Evolutionary conservation across 2,329 filamentous ascomycete genomes (phyloP), one percentile per base, ranked within the genome.

Genomic region (Phialocephala sp.): DNA sequence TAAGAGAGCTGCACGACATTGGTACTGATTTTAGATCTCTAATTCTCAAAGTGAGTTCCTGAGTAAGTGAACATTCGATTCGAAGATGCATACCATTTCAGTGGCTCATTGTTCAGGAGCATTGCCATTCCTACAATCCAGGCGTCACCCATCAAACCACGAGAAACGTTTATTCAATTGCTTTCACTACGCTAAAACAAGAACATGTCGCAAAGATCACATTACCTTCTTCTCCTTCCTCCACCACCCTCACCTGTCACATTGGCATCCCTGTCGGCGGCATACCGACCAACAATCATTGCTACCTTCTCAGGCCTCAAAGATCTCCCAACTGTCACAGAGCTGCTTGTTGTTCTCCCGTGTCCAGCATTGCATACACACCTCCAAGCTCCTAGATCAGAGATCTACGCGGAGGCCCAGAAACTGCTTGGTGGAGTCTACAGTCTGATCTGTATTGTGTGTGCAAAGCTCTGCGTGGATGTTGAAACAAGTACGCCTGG

Each of bases 401-500:
- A 72, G 32, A 64, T 76, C n/a, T 97, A 93, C 84, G 75, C 83
- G 39, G 79, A 84, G n/a, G 85, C 89, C 0, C 93, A 97, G 77
- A 82, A 84, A n/a, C 82, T 94, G 5, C 79, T 97, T 24, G 91
- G 91, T 2, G 86, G 86, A 32, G 76, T 96, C 27, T 98, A 98
- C 82, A 88, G 89, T 72, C 84, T 97, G 59, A 81, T 95, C 63
- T 90, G 90, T 39, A 80, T 89, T 55, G 82, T 92, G n/a, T 92
- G 90, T 68, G 86, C 89, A 14, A 83, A 87, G 69, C 81, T 72
- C 14, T 69, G 64, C 86, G 57, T 81, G 80, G 56, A 83, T 80
- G 80, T 89, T 77, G 79, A 91, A 77, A 76, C 92, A 78, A 82
- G 86, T 80, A 86, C 87, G 41, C 84, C 87, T 0, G 88, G 88